phyloP scores from a whole-genome alignment of 441 rosid genomes.

The Corymbia citriodora region DNA sequence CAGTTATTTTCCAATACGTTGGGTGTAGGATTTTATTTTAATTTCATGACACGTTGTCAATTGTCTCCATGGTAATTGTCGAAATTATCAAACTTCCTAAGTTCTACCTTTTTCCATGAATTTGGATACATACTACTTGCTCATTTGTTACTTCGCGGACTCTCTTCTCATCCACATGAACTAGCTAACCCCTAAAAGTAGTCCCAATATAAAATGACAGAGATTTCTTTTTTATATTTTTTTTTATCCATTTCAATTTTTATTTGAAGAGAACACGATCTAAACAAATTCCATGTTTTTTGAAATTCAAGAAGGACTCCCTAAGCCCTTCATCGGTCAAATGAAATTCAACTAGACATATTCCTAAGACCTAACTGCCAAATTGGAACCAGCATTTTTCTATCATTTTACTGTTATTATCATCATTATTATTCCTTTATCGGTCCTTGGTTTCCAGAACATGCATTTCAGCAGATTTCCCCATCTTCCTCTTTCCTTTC shows the following conservation, averaged over 20 bases:
- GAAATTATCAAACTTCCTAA: background rate
- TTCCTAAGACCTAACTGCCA: background rate
- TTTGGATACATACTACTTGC: background rate
- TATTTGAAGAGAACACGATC: accelerated
- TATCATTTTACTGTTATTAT: too few relatives aligned
- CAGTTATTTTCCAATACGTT: background rate
- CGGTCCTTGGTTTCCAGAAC: background rate
- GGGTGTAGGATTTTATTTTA: background rate
- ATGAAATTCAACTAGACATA: too few relatives aligned
- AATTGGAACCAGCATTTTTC: background rate
- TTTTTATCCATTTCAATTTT: too few relatives aligned
- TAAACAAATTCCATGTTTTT: too few relatives aligned
- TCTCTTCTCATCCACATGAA: background rate
- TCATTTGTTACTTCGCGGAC: background rate
- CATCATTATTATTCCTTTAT: background rate
- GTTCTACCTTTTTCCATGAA: background rate
- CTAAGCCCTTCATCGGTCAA: too few relatives aligned
- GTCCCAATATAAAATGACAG: accelerated
- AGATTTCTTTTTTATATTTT: accelerated
- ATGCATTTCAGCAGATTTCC: background rate
- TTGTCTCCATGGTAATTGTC: background rate
- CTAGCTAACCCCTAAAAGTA: background rate
- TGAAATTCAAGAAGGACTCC: too few relatives aligned
- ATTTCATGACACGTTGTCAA: background rate
- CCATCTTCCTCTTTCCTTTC: background rate